phyloP scores from a whole-genome alignment of 768 basidiomycete species.

The Suillus clintonianus region DNA sequence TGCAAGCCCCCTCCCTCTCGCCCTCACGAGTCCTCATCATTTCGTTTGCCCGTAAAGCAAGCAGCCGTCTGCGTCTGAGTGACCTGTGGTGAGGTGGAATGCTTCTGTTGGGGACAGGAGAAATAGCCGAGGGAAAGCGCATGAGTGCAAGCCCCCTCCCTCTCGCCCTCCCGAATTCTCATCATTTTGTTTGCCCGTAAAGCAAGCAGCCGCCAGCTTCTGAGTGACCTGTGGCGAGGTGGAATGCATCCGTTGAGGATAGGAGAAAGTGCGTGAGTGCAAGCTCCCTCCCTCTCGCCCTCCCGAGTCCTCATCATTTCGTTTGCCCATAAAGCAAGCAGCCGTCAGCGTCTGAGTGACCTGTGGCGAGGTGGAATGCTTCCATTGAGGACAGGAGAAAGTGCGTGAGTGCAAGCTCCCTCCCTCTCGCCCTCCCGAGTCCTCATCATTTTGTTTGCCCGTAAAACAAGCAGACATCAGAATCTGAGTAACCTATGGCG shows the following conservation, averaged over 20 bases:
- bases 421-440: background rate
- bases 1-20: background rate
- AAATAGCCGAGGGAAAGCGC: constrained; percentile 21
- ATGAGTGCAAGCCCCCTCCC: background rate
- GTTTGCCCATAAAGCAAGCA: background rate
- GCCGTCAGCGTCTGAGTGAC: background rate
- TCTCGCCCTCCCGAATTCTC: background rate
- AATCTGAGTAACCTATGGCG: background rate
- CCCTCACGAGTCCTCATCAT: background rate
- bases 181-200: background rate
- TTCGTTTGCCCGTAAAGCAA: background rate
- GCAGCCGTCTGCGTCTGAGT: background rate
- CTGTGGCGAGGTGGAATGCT: too few relatives aligned
- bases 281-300: background rate
- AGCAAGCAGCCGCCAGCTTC: background rate
- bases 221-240: background rate
- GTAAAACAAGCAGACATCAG: background rate
- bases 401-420: background rate
- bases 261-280: too few relatives aligned
- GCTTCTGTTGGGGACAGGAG: background rate
- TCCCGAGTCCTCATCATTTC: background rate
- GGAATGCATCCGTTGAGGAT: too few relatives aligned
- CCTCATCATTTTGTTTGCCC: background rate
- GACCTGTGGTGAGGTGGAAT: background rate
- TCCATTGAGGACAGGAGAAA: too few relatives aligned